Evolutionary conservation across 352 stramenopile species (phyloP).

Genomic region (Aphanomyces stellatus): DNA sequence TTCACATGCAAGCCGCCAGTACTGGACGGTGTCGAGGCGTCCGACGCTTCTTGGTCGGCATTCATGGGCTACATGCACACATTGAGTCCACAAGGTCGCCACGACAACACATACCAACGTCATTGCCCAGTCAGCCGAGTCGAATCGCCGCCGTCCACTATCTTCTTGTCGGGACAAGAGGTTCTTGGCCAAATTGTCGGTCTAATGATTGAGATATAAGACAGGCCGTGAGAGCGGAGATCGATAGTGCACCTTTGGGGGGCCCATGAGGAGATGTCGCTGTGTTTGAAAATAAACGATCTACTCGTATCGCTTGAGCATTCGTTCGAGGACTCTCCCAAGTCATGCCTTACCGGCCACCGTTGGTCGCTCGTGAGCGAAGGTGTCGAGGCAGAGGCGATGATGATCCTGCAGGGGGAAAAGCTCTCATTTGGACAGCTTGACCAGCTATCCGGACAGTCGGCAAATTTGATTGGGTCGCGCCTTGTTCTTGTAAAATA

Average conservation of each 20-base stretch:
- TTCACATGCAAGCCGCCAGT: no score
- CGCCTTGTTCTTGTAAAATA: background rate
- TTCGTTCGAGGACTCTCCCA: no score
- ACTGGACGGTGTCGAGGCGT: no score
- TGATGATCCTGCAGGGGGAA: no score
- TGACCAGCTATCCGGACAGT: no score
- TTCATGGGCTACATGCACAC: background rate
- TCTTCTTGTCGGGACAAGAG: background rate
- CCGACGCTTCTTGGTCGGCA: background rate
- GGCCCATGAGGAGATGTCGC: background rate
- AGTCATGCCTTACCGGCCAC: no score
- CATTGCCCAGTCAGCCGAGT: conserved; percentile 15
- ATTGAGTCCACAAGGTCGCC: no score
- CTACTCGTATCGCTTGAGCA: background rate
- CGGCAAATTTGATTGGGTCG: background rate
- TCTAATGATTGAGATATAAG: background rate
- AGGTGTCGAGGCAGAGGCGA: no score
- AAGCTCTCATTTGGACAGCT: no score
- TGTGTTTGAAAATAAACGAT: background rate
- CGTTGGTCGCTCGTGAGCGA: no score
- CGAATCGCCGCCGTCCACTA: conserved; percentile 4
- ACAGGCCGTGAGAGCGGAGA: background rate
- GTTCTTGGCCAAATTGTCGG: conserved; percentile 8
- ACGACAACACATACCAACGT: background rate
- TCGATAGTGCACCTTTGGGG: background rate